Evolutionary conservation across 2,329 filamentous ascomycete species (phyloP), one percentile per base, ranked within the genome.

Genomic region (Arthrobotrys megalospora): DNA sequence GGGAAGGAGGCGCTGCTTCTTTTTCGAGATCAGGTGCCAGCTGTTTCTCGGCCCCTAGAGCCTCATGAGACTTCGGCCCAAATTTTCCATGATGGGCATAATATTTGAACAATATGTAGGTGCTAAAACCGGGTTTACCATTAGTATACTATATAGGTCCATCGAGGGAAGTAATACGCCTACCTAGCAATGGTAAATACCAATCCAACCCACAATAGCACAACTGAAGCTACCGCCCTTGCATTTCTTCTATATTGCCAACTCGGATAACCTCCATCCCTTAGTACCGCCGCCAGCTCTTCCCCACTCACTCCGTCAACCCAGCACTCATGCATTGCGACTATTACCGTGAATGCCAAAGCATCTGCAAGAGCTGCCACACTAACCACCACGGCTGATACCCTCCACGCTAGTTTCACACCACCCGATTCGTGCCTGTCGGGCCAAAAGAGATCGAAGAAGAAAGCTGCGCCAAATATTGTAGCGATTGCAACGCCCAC

Each of bases 361-460:
- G 87, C 87, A 79, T 85, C 84, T 1, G 85, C 85, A 0, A 88
- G 82, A 12, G 86, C 84, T 79, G 88, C 85, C 10, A 87, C 38
- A 38, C 85, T 86, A 6, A 88, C 84, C 1, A 88, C 81, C 1
- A 89, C 82, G 0, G 86, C 86, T 79, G 85, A 87, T 10, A 87
- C 84, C 80, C 85, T 87, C 88, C 88, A 90, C 0, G 88, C 86
- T n/a, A 86, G 80, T 60, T 86, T 86, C 2, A 89, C 87, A 19
- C 84, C 82, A 19, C 79, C 81, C 3, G 84, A 86, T 78, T 90
- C 88, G 8, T 84, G 82, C 58, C 88, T 85, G 64, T 88, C 87
- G 0, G 88, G 88, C 87, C 88, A 90, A 83, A 89, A 89, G 2
- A 90, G 85, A 81, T 90, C 88, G 83, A 90, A 89, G 84, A 90